These are phyloP conservation scores for Dacryopinax primogenitus DNA, from an alignment of 768 basidiomycete species.

Conservation along the genomic window DNA sequence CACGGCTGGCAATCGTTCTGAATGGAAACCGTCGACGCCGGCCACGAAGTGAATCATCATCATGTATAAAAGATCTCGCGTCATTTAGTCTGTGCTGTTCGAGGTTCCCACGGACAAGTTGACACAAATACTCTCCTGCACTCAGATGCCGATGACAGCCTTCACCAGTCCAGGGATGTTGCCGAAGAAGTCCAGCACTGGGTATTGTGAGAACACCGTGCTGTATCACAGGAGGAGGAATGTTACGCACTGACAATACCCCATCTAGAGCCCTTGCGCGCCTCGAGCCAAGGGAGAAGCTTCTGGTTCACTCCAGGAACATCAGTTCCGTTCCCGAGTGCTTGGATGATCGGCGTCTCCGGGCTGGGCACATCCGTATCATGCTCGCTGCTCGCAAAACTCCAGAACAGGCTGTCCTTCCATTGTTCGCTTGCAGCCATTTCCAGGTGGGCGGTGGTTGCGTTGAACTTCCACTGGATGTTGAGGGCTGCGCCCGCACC, in stretches of 20 bases:
- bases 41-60: too few species aligned
- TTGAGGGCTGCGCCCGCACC: not conserved
- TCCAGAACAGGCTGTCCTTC: conserved; percentile 8
- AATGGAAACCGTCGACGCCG: too few species aligned
- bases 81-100: too few species aligned
- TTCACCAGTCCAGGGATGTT: not conserved
- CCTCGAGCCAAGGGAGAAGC: conserved; percentile 8
- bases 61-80: too few species aligned
- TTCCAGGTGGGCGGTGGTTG: conserved; percentile 9
- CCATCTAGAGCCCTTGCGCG: not conserved
- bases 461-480: conserved; percentile 9
- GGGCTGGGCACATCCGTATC: not conserved
- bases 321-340: conserved; percentile 8
- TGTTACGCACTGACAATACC: not conserved
- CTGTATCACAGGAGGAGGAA: not conserved
- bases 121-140: not conserved
- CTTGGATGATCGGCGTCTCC: not conserved
- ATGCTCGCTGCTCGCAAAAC: conserved; percentile 11
- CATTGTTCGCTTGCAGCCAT: conserved; percentile 4
- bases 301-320: conserved; percentile 11
- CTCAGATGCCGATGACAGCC: not conserved
- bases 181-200: conserved; percentile 5
- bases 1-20: too few species aligned
- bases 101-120: not conserved
- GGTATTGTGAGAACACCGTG: not conserved